Evolutionary conservation across 2,329 filamentous ascomycete genomes (phyloP).

Genomic region (Aspergillus sp.): DNA sequence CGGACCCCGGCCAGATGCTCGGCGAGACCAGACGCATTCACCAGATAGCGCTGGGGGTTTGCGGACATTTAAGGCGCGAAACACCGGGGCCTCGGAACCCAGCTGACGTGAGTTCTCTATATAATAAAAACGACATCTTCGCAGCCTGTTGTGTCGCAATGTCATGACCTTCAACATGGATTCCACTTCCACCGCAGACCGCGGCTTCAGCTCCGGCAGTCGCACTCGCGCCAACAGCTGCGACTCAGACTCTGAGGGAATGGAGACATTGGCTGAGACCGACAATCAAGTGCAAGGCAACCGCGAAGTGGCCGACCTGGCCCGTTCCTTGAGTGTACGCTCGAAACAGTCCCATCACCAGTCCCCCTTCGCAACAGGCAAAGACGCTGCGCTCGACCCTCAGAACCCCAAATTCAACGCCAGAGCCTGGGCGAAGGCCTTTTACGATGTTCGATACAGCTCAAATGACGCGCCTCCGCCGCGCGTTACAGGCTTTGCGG

Average conservation of each 20-base stretch:
- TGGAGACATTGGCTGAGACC: background rate
- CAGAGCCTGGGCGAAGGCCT: slow-evolving; percentile 13
- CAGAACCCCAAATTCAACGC: slow-evolving; percentile 11
- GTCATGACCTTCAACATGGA: background rate
- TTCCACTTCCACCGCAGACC: background rate
- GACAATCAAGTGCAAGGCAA: background rate
- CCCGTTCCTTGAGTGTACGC: slow-evolving; percentile 5
- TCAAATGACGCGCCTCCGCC: background rate
- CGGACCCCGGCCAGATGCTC: background rate
- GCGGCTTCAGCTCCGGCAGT: background rate
- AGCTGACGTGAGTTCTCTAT: no score
- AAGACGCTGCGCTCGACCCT: slow-evolving; percentile 7
- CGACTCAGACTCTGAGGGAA: background rate
- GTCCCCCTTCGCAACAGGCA: slow-evolving; percentile 1
- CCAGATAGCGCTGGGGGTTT: no score
- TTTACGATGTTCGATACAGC: slow-evolving; percentile 14
- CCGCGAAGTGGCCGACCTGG: slow-evolving; percentile 3
- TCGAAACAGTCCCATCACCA: slow-evolving; percentile 2
- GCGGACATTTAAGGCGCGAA: background rate
- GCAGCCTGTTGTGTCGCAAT: background rate
- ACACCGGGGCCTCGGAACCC: no score
- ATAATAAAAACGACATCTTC: background rate
- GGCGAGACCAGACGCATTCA: background rate
- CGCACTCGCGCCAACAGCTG: background rate
- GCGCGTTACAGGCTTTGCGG: slow-evolving; percentile 11